Evolutionary conservation across 2,329 filamentous ascomycete genomes (phyloP).

Genomic region (Exophiala dermatitidis): DNA sequence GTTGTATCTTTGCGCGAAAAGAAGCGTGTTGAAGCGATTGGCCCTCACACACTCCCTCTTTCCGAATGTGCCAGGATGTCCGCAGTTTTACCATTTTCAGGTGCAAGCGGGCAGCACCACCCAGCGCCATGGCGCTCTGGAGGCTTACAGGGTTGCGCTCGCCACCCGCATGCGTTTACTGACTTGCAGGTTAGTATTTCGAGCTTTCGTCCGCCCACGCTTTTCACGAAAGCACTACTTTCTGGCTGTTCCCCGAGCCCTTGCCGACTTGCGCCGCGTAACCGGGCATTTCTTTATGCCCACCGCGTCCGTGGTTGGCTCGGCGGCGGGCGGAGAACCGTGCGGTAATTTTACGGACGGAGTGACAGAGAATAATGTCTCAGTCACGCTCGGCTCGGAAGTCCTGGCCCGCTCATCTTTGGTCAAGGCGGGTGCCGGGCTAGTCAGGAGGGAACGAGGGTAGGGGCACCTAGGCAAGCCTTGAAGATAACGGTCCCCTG

Average conservation of each 20-base stretch:
- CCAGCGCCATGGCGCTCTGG: background rate
- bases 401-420: slow-evolving; percentile 7
- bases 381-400: slow-evolving; percentile 19
- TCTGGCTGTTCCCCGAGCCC: background rate
- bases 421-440: background rate
- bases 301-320: slow-evolving; percentile 19
- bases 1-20: slow-evolving; percentile 10
- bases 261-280: slow-evolving; percentile 18
- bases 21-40: slow-evolving; percentile 21
- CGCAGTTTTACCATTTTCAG: background rate
- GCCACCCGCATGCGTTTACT: no score
- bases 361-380: slow-evolving; percentile 23
- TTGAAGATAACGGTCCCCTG: background rate
- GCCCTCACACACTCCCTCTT: slow-evolving; percentile 1
- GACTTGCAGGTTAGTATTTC: slow-evolving; percentile 15
- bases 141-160: no score
- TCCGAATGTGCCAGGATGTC: background rate
- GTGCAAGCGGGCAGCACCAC: background rate
- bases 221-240: background rate
- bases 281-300: slow-evolving; percentile 1
- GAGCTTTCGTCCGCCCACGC: slow-evolving; percentile 1
- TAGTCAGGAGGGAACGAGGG: slow-evolving; percentile 6
- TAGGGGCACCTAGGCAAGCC: background rate
- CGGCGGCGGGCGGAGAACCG: slow-evolving; percentile 19
- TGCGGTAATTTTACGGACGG: slow-evolving; percentile 23